Percentiles rank a stretch among this genome's conserved stretches.
These are phyloP conservation scores for Amanita rubescens DNA, from an alignment of 768 basidiomycete species.

Conservation along the genomic window DNA sequence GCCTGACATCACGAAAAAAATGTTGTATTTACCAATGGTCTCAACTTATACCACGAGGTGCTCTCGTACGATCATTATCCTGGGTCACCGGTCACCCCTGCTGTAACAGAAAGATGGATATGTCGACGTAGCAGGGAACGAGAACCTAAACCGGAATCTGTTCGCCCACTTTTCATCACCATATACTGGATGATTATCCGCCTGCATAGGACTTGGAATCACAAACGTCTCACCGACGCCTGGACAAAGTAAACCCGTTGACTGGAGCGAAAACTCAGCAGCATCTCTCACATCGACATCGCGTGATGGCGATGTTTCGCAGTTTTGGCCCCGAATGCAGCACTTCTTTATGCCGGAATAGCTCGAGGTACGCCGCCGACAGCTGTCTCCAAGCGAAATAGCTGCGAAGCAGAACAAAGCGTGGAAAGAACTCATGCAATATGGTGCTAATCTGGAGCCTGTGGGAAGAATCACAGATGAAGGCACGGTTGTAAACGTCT, in stretches of 20 bases:
- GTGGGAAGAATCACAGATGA: slow-evolving; percentile 30
- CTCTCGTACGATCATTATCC: slow-evolving; percentile 45
- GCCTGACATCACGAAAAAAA: slow-evolving; percentile 57
- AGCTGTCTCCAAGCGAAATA: slow-evolving; percentile 41
- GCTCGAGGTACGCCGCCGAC: slow-evolving; percentile 45
- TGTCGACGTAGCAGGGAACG: slow-evolving; percentile 61
- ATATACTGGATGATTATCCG: slow-evolving; percentile 27
- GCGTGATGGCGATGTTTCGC: slow-evolving; percentile 12
- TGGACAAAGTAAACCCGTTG: slow-evolving; percentile 19
- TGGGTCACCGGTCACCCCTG: slow-evolving; percentile 17
- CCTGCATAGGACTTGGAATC: slow-evolving; percentile 43
- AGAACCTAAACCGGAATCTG: slow-evolving; percentile 38
- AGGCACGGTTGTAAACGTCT: slow-evolving; percentile 5
- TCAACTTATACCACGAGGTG: slow-evolving; percentile 52
- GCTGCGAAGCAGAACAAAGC: slow-evolving; percentile 42
- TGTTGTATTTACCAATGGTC: slow-evolving; percentile 41
- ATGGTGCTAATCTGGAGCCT: slow-evolving; percentile 59
- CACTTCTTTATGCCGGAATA: slow-evolving; percentile 67
- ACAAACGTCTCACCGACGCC: slow-evolving; percentile 48
- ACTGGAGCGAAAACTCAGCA: slow-evolving; percentile 31
- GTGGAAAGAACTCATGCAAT: slow-evolving; percentile 53
- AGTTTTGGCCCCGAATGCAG: slow-evolving; percentile 34
- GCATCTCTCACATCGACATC: slow-evolving; percentile 13
- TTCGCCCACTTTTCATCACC: slow-evolving; percentile 33
- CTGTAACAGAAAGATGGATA: slow-evolving; percentile 38